Evolutionary conservation across 495 filamentous ascomycete species (phyloP).

Genomic region (Apiosordaria backusii): DNA sequence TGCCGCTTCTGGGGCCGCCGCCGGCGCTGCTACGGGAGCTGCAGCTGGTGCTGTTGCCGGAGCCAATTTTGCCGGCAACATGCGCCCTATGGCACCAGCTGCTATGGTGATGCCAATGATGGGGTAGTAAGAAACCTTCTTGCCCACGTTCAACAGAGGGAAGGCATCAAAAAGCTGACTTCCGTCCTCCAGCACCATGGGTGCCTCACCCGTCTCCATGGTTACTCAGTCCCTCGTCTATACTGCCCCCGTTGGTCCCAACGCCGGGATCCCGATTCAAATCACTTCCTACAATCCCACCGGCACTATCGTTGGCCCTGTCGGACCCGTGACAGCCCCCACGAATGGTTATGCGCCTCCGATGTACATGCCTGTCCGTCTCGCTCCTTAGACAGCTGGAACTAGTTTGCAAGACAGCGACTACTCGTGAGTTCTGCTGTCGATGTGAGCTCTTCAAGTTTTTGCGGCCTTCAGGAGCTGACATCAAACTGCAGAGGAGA

Average conservation of each 20-base stretch:
- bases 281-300: neutral
- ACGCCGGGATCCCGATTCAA: neutral
- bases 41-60: neutral
- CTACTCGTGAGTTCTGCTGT: too few relatives aligned
- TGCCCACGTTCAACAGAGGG: neutral
- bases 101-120: neutral
- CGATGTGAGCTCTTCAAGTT: too few relatives aligned
- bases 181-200: neutral
- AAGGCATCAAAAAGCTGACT: neutral
- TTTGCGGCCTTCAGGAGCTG: too few relatives aligned
- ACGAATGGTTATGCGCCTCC: neutral
- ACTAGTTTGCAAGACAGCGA: too few relatives aligned
- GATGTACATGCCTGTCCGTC: neutral
- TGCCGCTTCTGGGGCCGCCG: neutral
- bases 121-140: neutral
- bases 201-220: neutral
- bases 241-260: neutral
- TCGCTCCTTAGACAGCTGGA: neutral
- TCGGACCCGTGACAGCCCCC: neutral
- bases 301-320: neutral
- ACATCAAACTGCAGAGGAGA: too few relatives aligned
- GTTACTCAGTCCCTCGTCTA: neutral
- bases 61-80: neutral
- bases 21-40: neutral
- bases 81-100: neutral